Evolutionary conservation across 2,329 filamentous ascomycete species (phyloP), one percentile per base, ranked within the genome.

Genomic region (Fusarium brachygibbosum): DNA sequence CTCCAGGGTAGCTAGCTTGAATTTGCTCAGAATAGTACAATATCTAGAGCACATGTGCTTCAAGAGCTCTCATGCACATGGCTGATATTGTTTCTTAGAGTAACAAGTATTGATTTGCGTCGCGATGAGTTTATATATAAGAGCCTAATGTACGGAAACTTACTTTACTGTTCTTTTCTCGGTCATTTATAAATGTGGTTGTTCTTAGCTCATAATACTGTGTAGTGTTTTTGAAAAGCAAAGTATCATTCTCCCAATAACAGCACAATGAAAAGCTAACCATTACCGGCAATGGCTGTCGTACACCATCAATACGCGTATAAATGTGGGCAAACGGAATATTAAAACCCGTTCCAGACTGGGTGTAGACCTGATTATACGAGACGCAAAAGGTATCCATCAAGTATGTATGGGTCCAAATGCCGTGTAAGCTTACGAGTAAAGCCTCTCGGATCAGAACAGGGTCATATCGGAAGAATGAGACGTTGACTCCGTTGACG

Each of bases 1-100:
- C 35, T 69, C 11, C 45, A 69, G 66, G 66, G 66, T 69, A 69
- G 34, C 10, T 10, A 19, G 7, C 6, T 56, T 6, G 17, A 16
- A n/a, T 17, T 17, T 7, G 16, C 10, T 42, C 16, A 12, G 21
- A 21, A 12, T 25, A 25, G 6, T 13, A 54, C 10, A 6, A 16
- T 17, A 14, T 7, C 11, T 31, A 31, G n/a, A 19, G 13, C 16
- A n/a, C 12, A 14, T 17, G 16, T 35, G 10, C 28, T 45, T 28
- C 12, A n/a, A 17, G 7, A 12, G 17, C 42, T 31, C 7, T 29
- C 17, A 4, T 16, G 6, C 21, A 35, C 17, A n/a, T 35, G 17
- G 17, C 17, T n/a, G 16, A 9, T 6, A 8, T 35, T 35, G 8
- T n/a, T 16, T 29, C 11, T 25, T 25, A n/a, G n/a, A n/a, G n/a